Evolutionary conservation across 2,329 filamentous ascomycete genomes (phyloP), one percentile per base, ranked within the genome.

Genomic region (Arthrinium phaeospermum): DNA sequence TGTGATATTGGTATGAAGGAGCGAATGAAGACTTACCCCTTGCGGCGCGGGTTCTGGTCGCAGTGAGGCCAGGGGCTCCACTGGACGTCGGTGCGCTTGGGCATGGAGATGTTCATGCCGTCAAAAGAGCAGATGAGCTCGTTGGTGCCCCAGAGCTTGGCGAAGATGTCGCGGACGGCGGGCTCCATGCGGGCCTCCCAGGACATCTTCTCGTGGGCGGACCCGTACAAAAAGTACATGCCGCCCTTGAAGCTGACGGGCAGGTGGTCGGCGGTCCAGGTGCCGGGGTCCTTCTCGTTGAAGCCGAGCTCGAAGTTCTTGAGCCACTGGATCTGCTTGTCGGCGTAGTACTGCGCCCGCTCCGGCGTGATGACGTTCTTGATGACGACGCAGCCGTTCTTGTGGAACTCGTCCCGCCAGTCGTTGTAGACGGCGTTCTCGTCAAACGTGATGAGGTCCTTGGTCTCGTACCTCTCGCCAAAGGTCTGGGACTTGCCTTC

Each of bases 151-250:
- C 84, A 86, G 2, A 86, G 78, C 72, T 82, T 82, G 61, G 79
- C 78, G 71, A 86, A 86, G 0, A 81, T 77, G 0, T 83, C 80
- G 45, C 85, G 75, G 2, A 86, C 78, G 2, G 75, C 78, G 12
- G 83, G 83, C 74, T 86, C 84, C 34, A 77, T 82, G 30, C 82
- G 77, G 4, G 83, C 82, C 51, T 86, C 84, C 84, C 84, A 86
- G 0, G 81, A 79, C 74, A 83, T 81, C 73, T 84, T 82, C 76
- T 86, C 85, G 69, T 86, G 84, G 1, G 81, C 74, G 1, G 79
- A 77, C 12, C 77, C 78, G 70, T 85, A 85, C 22, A 74, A 74
- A 41, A 80, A 80, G 75, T 84, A 86, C 80, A 85, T 85, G 70
- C 84, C 71, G 67, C 82, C 82, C 73, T 86, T 86, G 77, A 82